Evolutionary conservation across 106 monocot genomes (phyloP).

Genomic region (Acorus gramineus): DNA sequence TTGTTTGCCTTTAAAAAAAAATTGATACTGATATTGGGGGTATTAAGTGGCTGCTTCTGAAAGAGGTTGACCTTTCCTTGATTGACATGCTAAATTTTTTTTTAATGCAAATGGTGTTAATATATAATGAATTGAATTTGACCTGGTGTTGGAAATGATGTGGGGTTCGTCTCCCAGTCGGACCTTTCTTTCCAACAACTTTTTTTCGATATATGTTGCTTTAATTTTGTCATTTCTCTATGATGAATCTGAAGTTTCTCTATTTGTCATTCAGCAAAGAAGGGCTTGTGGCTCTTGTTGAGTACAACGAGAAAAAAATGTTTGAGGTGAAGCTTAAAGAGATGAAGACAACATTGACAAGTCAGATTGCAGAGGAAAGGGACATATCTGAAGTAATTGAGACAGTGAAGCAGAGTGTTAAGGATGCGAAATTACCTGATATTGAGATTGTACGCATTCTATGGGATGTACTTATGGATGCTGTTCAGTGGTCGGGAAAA

Average conservation of each 20-base stretch:
- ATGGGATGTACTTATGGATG: slow-evolving; percentile 96
- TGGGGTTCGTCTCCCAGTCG: too few species aligned
- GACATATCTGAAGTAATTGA: slow-evolving; percentile 84
- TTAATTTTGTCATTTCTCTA: background rate
- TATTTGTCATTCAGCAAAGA: slow-evolving; percentile 49
- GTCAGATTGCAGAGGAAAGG: slow-evolving; percentile 62
- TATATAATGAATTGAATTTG: too few species aligned
- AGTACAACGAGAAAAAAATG: slow-evolving; percentile 91
- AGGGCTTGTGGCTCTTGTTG: slow-evolving; percentile 67
- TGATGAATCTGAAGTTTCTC: background rate
- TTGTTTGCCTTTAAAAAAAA: too few species aligned
- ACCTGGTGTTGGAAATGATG: too few species aligned
- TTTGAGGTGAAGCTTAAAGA: slow-evolving; percentile 90
- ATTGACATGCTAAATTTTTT: too few species aligned
- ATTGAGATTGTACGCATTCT: slow-evolving; percentile 81
- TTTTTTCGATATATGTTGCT: background rate
- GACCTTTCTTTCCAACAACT: background rate
- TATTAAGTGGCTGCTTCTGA: too few species aligned
- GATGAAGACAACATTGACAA: slow-evolving; percentile 73
- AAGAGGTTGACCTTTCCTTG: too few species aligned
- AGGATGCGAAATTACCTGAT: slow-evolving; percentile 81
- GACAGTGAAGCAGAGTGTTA: slow-evolving; percentile 63
- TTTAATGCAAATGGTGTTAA: too few species aligned
- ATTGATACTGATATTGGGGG: too few species aligned
- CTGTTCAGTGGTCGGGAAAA: slow-evolving; percentile 99